Percentiles rank a stretch among this genome's conserved stretches.
Conservation (phyloP, 805 yeast species). For the Ogataea naganishii region DNA sequence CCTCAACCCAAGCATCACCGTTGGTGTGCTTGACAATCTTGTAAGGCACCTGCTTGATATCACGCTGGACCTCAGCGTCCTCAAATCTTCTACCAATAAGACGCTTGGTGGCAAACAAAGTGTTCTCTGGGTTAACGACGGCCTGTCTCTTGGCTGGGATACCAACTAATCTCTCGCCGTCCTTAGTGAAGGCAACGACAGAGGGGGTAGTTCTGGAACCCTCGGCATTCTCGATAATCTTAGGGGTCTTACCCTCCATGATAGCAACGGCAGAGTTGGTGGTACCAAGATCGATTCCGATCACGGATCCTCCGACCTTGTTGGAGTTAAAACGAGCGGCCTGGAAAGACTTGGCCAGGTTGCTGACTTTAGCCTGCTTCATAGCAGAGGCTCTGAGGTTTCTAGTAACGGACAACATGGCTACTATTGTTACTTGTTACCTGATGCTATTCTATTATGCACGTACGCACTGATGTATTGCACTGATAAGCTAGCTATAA, state of each 20-base stretch:
- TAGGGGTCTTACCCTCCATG: conserved; percentile 71
- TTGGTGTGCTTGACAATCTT: conserved; percentile 81
- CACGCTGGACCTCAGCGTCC: conserved; percentile 87
- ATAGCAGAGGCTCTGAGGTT: too few relatives aligned
- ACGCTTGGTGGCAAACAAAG: conserved; percentile 91
- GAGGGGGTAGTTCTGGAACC: conserved; percentile 86
- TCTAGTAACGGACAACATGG: too few relatives aligned
- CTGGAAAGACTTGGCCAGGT: too few relatives aligned
- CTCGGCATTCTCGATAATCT: conserved; percentile 70
- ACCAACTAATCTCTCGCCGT: conserved; percentile 88
- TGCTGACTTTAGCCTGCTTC: too few relatives aligned
- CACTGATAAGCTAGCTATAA: too few relatives aligned
- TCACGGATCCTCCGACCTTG: conserved; percentile 41
- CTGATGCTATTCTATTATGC: too few relatives aligned
- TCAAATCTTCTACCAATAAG: conserved; percentile 88
- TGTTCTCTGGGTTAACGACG: conserved; percentile 88
- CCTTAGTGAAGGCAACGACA: conserved; percentile 88
- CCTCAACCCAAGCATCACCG: conserved; percentile 94
- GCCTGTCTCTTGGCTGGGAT: conserved; percentile 96
- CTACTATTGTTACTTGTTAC: too few relatives aligned
- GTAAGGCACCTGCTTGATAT: conserved; percentile 81
- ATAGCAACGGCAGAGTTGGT: conserved; percentile 87
- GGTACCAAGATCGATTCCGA: conserved; percentile 83
- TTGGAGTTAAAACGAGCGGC: background rate
- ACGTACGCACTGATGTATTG: too few relatives aligned